Base-by-base conservation (phyloP, 768 basidiomycete species). In the Phaeotremella fagi region DNA sequence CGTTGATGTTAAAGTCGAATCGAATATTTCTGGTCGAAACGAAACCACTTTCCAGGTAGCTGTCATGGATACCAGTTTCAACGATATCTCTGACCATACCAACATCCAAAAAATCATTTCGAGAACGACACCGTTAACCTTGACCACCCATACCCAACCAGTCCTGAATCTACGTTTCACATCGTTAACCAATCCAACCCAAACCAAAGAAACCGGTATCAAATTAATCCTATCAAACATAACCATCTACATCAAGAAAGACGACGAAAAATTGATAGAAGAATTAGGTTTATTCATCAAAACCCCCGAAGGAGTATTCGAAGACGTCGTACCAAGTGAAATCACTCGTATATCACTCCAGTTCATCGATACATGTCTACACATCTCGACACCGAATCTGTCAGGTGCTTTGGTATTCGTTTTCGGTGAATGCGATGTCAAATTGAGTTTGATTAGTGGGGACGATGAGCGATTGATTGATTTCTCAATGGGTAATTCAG, bases 271-370 rank as follows among this genome's bases (percentile, higher is more conserved):
- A n/a, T 88, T 85, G 82, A 70, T 82, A 7, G 63, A 76, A 4
- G 86, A 90, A 56, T 60, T 98, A 2, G 73, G 70, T 2, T 46
- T 53, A 0, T 92, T 90, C 64, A 76, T 78, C 16, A 89, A 88
- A 71, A 82, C 90, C 24, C 95, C 95, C 3, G 86, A 88, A 42
- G 91, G 88, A 20, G 94, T 87, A 0, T 99, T 99, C 66, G 92
- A 92, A 72, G 81, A 89, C 22, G 90, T 95, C 12, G 82, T 90
- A 15, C 95, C 95, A 1, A 90, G 80, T 50, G 95, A 98, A 70
- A 76, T 85, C 37, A 97, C 90, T 4, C 77, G 78, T 11, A 74
- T 97, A 23, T 77, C 79, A n/a, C 55, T 92, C 28, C 81, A 79
- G 57, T 64, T 90, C 20, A 54, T 76, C 16, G 85, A 91, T 62